These are phyloP conservation scores for Eucalyptus tenuipes DNA, from an alignment of 345 rosid species.

Conservation along the genomic window DNA sequence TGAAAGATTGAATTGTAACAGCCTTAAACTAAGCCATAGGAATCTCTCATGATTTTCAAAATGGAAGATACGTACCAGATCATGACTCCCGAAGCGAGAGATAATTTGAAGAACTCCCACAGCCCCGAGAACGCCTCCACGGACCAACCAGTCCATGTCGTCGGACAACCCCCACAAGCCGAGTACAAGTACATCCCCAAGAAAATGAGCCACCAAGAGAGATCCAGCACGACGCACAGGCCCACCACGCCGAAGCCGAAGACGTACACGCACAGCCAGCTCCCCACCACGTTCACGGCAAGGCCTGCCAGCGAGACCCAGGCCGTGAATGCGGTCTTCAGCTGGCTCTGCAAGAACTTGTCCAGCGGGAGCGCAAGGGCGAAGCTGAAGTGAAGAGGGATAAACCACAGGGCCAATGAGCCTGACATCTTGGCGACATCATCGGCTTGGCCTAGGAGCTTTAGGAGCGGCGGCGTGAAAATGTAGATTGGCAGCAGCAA, in stretches of 20 bases:
- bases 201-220: constrained; percentile 23
- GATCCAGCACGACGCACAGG: constrained; percentile 13
- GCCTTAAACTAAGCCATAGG: too few species aligned
- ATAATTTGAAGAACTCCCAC: constrained; percentile 19
- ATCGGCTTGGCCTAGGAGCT: constrained; percentile 10
- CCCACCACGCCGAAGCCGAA: constrained; percentile 12
- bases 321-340: constrained; percentile 15
- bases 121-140: constrained; percentile 7
- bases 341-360: constrained; percentile 26
- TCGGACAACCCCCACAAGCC: constrained; percentile 6
- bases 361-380: constrained; percentile 17
- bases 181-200: neutral
- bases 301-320: constrained; percentile 15
- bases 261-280: constrained; percentile 12
- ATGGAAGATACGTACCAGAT: constrained; percentile 4
- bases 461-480: constrained; percentile 1
- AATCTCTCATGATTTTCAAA: neutral
- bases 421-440: constrained; percentile 16
- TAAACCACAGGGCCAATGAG: constrained; percentile 14
- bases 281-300: neutral
- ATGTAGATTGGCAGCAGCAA: constrained; percentile 3
- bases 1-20: neutral
- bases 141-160: constrained; percentile 23
- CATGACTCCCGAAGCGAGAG: constrained; percentile 34
- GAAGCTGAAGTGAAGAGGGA: constrained; percentile 30